Evolutionary conservation across 2,329 filamentous ascomycete species (phyloP).

Genomic region (Aspergillus phoenicis): DNA sequence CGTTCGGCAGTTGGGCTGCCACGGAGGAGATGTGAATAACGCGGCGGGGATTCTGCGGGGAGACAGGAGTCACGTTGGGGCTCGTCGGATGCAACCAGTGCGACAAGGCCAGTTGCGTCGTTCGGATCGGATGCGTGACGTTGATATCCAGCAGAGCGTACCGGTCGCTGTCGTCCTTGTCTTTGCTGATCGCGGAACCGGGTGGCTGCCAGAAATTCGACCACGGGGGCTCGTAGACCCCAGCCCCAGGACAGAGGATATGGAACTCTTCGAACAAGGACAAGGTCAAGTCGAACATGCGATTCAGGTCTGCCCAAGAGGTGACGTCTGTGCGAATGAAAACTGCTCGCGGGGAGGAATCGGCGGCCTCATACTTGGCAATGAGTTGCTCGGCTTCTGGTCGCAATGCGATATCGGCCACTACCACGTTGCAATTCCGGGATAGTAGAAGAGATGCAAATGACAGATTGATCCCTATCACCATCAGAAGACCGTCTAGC

Average conservation of each 20-base stretch:
- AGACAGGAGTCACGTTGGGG: neutral
- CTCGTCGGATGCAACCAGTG: neutral
- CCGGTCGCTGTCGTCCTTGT: neutral
- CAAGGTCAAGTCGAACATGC: neutral
- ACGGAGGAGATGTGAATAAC: neutral
- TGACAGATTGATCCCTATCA: neutral
- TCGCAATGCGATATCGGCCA: neutral
- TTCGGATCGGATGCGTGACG: neutral
- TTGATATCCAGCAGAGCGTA: neutral
- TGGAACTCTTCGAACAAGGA: neutral
- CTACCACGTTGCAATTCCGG: neutral
- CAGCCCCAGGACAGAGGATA: neutral
- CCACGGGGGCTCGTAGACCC: neutral
- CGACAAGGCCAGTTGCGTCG: neutral
- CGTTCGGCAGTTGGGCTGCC: neutral
- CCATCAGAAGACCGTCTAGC: neutral
- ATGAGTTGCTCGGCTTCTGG: neutral
- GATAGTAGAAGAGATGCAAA: neutral
- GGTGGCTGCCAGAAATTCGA: constrained; percentile 2
- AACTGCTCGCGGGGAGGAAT: neutral
- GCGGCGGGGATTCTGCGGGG: neutral
- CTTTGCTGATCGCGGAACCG: neutral
- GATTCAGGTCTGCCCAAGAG: neutral
- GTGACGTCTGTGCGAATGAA: constrained; percentile 1
- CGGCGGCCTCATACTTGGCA: neutral